Conservation (phyloP, 306 rosid genomes). For the Quillaja saponaria region DNA sequence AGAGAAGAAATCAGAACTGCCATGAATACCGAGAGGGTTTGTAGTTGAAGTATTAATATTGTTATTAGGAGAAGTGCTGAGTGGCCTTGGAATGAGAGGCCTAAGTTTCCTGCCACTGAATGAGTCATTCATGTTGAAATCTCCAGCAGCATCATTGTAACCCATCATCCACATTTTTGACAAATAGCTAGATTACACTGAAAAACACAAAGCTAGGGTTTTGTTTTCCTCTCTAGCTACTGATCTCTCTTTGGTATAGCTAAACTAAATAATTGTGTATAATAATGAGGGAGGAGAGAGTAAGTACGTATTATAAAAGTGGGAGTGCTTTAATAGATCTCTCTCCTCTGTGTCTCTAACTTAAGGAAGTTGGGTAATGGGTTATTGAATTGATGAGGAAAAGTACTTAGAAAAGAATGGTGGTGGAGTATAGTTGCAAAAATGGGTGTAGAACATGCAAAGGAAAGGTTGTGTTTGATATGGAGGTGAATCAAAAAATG, state of each 20-base stretch:
- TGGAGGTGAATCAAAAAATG: conserved; percentile 28
- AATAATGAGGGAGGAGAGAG: background rate
- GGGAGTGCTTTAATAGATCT: conserved; percentile 26
- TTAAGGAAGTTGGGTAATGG: conserved; percentile 25
- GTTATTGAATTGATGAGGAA: conserved; percentile 33
- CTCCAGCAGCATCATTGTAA: conserved; percentile 56
- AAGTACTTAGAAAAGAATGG: conserved; percentile 21
- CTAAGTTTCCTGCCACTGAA: conserved; percentile 66
- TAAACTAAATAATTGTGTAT: too few species aligned
- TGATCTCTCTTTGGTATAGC: conserved; percentile 2
- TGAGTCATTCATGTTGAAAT: conserved; percentile 59
- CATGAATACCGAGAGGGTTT: conserved; percentile 46
- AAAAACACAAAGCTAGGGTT: conserved; percentile 32
- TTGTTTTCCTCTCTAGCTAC: too few species aligned
- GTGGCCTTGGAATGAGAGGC: conserved; percentile 79
- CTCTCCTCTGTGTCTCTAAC: conserved; percentile 1
- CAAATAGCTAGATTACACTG: background rate
- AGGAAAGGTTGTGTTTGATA: conserved; percentile 16
- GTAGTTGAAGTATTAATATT: conserved; percentile 23
- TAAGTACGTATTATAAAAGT: too few species aligned
- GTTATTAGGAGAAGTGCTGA: conserved; percentile 41
- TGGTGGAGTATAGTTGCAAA: conserved; percentile 26
- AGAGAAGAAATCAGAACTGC: conserved; percentile 44
- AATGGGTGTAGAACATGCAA: conserved; percentile 36
- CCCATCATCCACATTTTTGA: conserved; percentile 92